phyloP scores from a whole-genome alignment of 345 rosid genomes.

The Lenwebbia sp. region DNA sequence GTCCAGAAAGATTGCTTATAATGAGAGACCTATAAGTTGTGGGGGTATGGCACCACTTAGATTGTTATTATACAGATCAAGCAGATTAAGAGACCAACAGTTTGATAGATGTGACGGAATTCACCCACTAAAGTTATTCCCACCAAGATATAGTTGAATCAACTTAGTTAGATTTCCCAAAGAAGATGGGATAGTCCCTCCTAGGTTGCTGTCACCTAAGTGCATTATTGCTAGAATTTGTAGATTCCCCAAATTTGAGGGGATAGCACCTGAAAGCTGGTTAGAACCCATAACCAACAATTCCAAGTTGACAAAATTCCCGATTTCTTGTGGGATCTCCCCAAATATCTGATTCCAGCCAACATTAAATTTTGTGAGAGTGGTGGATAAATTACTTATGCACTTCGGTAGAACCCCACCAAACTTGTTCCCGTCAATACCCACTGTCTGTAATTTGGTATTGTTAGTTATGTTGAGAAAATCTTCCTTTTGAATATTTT shows the following conservation, averaged over 20 bases:
- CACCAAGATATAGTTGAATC: rapidly evolving
- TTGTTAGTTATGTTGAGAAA: no score
- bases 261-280: not conserved
- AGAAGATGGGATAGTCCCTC: not conserved
- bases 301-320: not conserved
- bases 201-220: rapidly evolving
- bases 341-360: not conserved
- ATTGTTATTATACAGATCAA: not conserved
- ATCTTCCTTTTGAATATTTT: no score
- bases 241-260: not conserved
- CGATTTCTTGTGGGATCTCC: not conserved
- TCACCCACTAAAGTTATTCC: not conserved
- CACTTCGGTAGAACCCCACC: no score
- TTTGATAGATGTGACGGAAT: not conserved
- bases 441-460: no score
- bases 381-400: no score
- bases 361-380: no score
- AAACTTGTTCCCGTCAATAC: no score
- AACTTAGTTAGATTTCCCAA: not conserved
- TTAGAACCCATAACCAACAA: not conserved
- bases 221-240: not conserved
- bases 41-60: not conserved
- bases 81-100: rapidly evolving
- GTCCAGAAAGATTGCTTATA: rapidly evolving
- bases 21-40: not conserved